phyloP scores from a whole-genome alignment of 2,329 filamentous ascomycete genomes.

The Fusarium redolens region DNA sequence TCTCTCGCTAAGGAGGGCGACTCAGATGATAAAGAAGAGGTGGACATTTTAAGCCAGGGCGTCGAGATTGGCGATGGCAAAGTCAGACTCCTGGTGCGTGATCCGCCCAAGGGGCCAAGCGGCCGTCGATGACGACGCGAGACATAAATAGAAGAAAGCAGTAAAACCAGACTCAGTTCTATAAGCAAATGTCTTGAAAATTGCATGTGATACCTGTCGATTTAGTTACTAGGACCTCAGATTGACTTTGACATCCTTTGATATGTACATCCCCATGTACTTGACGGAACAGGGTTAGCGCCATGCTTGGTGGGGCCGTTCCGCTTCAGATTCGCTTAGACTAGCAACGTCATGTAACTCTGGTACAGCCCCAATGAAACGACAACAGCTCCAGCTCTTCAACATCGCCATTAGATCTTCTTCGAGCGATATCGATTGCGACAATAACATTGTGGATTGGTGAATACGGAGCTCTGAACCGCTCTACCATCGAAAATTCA shows the following conservation, averaged over 20 bases:
- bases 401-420: neutral
- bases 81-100: constrained; percentile 72
- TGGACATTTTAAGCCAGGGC: constrained; percentile 72
- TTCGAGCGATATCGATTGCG: neutral
- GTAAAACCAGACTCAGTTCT: constrained; percentile 45
- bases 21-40: constrained; percentile 56
- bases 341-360: constrained; percentile 36
- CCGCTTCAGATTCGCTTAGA: constrained; percentile 23
- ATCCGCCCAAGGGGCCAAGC: constrained; percentile 68
- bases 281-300: constrained; percentile 7
- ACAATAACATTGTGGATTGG: neutral
- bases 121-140: constrained; percentile 55
- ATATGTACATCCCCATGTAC: neutral
- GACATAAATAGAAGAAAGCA: constrained; percentile 46
- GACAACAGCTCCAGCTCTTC: constrained; percentile 15
- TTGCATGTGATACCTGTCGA: neutral
- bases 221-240: too few species aligned
- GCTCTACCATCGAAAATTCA: neutral
- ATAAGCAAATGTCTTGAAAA: constrained; percentile 7
- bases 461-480: neutral
- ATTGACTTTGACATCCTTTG: neutral
- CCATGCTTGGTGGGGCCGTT: constrained; percentile 18
- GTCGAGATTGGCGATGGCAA: constrained; percentile 76
- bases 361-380: constrained; percentile 9
- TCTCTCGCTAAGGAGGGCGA: constrained; percentile 62